Conservation (phyloP, 2,329 filamentous ascomycete genomes). For the Stachybotrys chartarum region DNA sequence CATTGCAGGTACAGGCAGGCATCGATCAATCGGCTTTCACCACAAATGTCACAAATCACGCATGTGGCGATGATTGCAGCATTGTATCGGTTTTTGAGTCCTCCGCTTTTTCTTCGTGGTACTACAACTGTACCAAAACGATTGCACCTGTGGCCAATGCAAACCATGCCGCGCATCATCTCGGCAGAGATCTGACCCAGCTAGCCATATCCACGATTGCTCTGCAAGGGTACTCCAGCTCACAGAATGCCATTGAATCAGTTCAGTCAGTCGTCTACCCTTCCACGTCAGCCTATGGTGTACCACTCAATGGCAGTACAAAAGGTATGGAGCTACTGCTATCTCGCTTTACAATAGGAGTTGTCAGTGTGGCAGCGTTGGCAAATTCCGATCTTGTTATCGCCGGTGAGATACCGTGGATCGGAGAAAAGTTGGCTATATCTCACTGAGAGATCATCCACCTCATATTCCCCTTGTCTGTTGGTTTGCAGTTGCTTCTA, state of each 20-base stretch:
- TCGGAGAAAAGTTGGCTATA: background rate
- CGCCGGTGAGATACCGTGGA: background rate
- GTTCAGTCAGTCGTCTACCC: background rate
- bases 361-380: background rate
- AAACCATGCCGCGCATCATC: constrained; percentile 6
- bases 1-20: constrained; percentile 8
- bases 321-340: background rate
- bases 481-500: background rate
- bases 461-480: background rate
- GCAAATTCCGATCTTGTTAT: background rate
- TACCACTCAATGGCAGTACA: background rate
- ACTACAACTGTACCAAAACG: constrained; percentile 14
- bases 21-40: constrained; percentile 12
- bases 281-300: background rate
- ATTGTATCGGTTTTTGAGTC: constrained; percentile 13
- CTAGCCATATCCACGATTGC: constrained; percentile 12
- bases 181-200: constrained; percentile 11
- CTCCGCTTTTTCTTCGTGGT: constrained; percentile 10
- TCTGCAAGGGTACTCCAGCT: constrained; percentile 10
- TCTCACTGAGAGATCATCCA: background rate
- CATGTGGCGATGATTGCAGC: constrained; percentile 10
- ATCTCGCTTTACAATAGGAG: background rate
- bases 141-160: constrained; percentile 11
- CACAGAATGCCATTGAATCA: background rate
- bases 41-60: constrained; percentile 11